Conservation (phyloP, 2,329 filamentous ascomycete genomes). For the Waltergamsia citrina region DNA sequence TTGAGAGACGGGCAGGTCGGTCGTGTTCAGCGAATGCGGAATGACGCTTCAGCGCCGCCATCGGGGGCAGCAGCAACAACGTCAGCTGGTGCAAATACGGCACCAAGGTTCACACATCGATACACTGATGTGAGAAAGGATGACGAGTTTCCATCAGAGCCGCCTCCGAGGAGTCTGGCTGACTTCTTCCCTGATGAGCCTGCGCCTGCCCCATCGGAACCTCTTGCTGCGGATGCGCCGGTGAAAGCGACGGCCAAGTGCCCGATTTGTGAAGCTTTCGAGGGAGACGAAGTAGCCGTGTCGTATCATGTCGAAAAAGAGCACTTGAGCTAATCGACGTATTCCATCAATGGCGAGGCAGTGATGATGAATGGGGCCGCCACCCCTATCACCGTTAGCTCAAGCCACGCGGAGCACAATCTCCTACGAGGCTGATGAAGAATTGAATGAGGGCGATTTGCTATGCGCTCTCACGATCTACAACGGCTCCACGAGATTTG, state of each 20-base stretch:
- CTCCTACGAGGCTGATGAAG: too few relatives aligned
- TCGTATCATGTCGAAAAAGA: conserved; percentile 50
- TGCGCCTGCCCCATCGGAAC: conserved; percentile 11
- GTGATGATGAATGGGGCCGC: too few relatives aligned
- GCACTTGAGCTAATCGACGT: conserved; percentile 14
- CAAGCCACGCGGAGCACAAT: too few relatives aligned
- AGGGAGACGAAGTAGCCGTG: conserved; percentile 60
- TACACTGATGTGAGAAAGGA: conserved; percentile 25
- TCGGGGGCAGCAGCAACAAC: conserved; percentile 3
- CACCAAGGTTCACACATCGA: conserved; percentile 16
- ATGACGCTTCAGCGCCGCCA: conserved; percentile 11
- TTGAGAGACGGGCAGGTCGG: conserved; percentile 63
- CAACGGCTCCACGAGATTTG: too few relatives aligned
- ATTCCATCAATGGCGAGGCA: background rate
- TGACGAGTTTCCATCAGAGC: conserved; percentile 24
- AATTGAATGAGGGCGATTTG: too few relatives aligned
- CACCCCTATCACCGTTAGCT: too few relatives aligned
- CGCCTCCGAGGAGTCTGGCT: conserved; percentile 29
- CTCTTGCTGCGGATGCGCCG: background rate
- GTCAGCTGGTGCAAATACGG: background rate
- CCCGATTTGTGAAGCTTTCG: conserved; percentile 56
- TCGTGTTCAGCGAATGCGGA: conserved; percentile 54
- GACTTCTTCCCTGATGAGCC: conserved; percentile 37
- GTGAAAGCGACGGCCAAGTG: conserved; percentile 28
- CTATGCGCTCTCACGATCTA: too few relatives aligned